Base-by-base conservation (phyloP, 2,329 filamentous ascomycete genomes). In the Colletotrichum orbiculare region DNA sequence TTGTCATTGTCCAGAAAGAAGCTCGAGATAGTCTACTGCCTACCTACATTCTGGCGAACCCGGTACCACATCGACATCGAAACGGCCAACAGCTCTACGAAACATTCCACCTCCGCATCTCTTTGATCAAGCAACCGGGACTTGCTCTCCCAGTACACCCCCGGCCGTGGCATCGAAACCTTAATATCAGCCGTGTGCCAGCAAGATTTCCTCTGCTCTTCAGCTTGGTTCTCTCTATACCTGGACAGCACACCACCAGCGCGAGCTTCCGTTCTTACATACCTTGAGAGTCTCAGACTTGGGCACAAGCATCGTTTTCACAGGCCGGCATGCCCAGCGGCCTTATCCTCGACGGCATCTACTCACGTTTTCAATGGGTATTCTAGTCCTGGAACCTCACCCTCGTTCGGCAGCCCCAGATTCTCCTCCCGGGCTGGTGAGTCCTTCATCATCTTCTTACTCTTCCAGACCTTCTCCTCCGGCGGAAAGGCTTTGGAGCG, bases 401-500 rank as follows among this genome's bases (percentile, higher is more conserved):
- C 81, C 79, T 74, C 82, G 79, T 72, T 79, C 82, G 75, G 77
- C 80, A 73, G 76, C 81, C 68, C 84, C 83, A 72, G 80, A 84
- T 70, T 86, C 84, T 68, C 84, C 85, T 67, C 83, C 84, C 62
- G 85, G 85, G 71, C 75, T 85, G 72, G 78, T 82, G 70, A 87
- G 84, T 74, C 82, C 83, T 64, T 81, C 80, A 60, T 81, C 81
- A 57, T 81, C 82, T 15, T 80, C 80, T 37, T 82, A 80, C 71
- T 81, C 81, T 10, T 81, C 80, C 54, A 80, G 78, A 73, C 77
- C 78, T 33, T 78, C 75, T 17, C 74, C 75, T 42, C 72, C 78
- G 55, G 81, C 80, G 71, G 82, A 84, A 68, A 79, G 70, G 73
- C 77, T 61, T 84, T 82, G 81, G 78, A 77, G 75, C 67, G 64